Conservation (phyloP, 2,329 filamentous ascomycete species). For the Apiospora arundinis region DNA sequence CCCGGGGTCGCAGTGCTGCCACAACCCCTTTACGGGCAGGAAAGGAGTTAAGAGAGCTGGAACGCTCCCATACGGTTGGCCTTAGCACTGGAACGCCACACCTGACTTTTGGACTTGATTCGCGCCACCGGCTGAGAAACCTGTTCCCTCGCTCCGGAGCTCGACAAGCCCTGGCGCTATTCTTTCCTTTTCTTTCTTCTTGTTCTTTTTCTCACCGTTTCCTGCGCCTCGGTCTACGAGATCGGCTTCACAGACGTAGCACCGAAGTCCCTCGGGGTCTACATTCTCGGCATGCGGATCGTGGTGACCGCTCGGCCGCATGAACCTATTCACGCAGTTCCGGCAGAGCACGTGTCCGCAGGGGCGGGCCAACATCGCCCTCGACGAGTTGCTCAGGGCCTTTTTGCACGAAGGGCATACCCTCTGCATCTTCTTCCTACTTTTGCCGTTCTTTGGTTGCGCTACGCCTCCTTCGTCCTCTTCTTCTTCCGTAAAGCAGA, state of each 20-base stretch:
- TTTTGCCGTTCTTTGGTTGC: slow-evolving; percentile 36
- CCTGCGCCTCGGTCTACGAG: slow-evolving; percentile 57
- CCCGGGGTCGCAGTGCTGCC: neutral
- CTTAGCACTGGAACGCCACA: slow-evolving; percentile 82
- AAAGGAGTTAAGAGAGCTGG: neutral
- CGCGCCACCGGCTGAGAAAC: slow-evolving; percentile 86
- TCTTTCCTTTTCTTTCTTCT: slow-evolving; percentile 54
- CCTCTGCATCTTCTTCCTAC: slow-evolving; percentile 46
- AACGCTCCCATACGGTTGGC: no score
- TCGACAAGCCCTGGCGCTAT: slow-evolving; percentile 77
- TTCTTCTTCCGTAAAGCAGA: slow-evolving; percentile 78
- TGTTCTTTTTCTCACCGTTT: slow-evolving; percentile 37
- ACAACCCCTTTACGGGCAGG: neutral
- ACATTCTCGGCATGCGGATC: slow-evolving; percentile 62
- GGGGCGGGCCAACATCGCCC: slow-evolving; percentile 81
- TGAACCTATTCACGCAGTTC: slow-evolving; percentile 83
- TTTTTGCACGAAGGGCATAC: slow-evolving; percentile 90
- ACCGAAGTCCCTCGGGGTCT: slow-evolving; percentile 59
- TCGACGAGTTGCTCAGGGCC: slow-evolving; percentile 79
- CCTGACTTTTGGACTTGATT: slow-evolving; percentile 80
- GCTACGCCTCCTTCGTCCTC: slow-evolving; percentile 46
- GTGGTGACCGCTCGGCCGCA: slow-evolving; percentile 62
- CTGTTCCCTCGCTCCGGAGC: slow-evolving; percentile 86
- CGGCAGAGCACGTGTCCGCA: slow-evolving; percentile 94
- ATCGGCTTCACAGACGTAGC: slow-evolving; percentile 87